Evolutionary conservation across 331 rosid species (phyloP), one percentile per base, ranked within the genome.

Genomic region (Quercus tomentella): DNA sequence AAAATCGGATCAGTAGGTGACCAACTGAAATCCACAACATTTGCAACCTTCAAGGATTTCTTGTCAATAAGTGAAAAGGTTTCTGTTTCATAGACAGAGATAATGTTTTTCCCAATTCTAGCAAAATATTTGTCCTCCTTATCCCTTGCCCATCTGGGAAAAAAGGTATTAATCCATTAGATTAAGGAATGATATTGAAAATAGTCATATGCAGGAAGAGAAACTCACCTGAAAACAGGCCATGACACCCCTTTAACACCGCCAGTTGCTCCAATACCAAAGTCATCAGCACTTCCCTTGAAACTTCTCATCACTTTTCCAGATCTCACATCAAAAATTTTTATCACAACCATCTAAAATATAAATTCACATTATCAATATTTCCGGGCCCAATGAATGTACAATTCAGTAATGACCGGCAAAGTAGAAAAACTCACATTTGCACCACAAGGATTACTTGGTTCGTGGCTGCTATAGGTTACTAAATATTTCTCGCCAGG

Each of bases 1-100:
- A 93, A 87, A 80, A 92, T 93, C 15, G 96, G 91, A 84, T 93
- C 98, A 18, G 94, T 85, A 8, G 97, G 97, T 16, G 98, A 92
- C 98, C 98, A 93, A 82, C 91, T 41, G 81, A 93, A 93, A 79
- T 93, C 97, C 91, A 90, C 79, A 35, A 94, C 96, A 81, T 92
- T 92, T 66, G 92, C 98, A 79, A 89, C 91, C 86, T 92, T 89
- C 37, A 92, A 35, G 30, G 98, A 91, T 71, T 87, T 94, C 72
- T 92, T 94, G 89, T 94, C 97, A 70, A 94, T 62, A 0, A 94
- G 98, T 56, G 96, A 90, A 79, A 94, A 94, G 3, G 89, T 88
- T 54, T 91, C 97, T 2, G 98, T 90, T 79, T 92, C 97, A 78
- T 94, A 92, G 12, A 92, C 89, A 23, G 94, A 93, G 11, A 93